These are phyloP conservation scores for Aspergillus fumigatus DNA, from an alignment of 2,329 filamentous ascomycete genomes.

Conservation along the genomic window DNA sequence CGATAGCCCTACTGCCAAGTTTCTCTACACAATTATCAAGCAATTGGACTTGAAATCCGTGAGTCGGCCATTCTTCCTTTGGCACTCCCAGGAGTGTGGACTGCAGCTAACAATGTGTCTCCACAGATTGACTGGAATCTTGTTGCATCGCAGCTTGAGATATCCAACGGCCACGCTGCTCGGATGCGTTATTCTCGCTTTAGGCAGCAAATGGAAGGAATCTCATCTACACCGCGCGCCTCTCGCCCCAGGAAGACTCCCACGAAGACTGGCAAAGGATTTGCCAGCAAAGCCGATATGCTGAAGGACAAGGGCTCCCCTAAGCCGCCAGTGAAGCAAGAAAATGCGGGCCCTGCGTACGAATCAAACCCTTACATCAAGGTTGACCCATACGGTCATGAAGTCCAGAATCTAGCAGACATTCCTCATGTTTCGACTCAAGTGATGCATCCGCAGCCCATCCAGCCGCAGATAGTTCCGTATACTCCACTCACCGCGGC, in stretches of 20 bases:
- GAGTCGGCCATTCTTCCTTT: constrained; percentile 18
- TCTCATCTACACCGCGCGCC: constrained; percentile 18
- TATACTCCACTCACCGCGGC: constrained; percentile 12
- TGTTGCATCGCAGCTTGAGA: constrained; percentile 47
- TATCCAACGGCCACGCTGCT: constrained; percentile 54
- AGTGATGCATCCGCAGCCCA: constrained; percentile 4
- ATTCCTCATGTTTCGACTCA: constrained; percentile 7
- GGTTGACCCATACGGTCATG: constrained; percentile 14
- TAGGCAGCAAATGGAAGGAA: constrained; percentile 49
- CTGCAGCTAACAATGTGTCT: background rate
- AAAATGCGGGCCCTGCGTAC: background rate
- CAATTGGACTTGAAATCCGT: constrained; percentile 52
- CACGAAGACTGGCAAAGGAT: constrained; percentile 16
- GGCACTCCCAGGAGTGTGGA: background rate
- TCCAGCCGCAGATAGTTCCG: constrained; percentile 3
- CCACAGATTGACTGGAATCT: constrained; percentile 51
- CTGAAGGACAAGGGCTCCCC: constrained; percentile 5
- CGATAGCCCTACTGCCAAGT: constrained; percentile 47
- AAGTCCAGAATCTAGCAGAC: constrained; percentile 6
- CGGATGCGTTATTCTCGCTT: constrained; percentile 55
- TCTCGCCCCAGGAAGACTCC: constrained; percentile 23
- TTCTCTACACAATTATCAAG: constrained; percentile 54
- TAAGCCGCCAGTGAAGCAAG: constrained; percentile 12
- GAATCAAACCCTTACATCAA: constrained; percentile 20
- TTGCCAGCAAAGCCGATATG: constrained; percentile 12